Evolutionary conservation across 441 rosid species (phyloP), one percentile per base, ranked within the genome.

Genomic region (Pelargonium australe): DNA sequence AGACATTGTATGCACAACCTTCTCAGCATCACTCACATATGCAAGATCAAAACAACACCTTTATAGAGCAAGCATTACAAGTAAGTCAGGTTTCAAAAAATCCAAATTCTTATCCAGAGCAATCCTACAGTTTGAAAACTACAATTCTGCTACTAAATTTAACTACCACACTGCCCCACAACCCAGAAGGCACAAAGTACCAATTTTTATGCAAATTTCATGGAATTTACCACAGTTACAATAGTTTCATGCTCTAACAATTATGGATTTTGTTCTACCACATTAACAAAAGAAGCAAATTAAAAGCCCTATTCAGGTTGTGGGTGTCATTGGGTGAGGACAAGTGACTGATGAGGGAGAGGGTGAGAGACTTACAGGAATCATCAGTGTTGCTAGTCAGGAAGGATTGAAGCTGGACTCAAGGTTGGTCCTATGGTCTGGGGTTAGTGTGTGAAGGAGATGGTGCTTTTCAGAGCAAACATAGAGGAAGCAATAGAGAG

Each of bases 1-100:
- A 6, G 90, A 84, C 96, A 92, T 92, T 13, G 77, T 83, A 77
- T 88, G 93, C n/a, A 85, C 71, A 40, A 86, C 86, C 61, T 65
- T 77, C 64, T 95, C 88, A 72, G 97, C 96, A 78, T 87, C 90
- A 60, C 61, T 51, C 41, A 89, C 68, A 5, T 93, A 92, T 66
- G 85, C 86, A 69, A 90, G 76, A 63, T 80, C 79, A 12, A 64
- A 47, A 47, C 53, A 47, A 47, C 53, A 47, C 53, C 53, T 34
- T 2, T 37, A 5, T 28, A 28, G 41, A 37, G 41, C 41, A 37
- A 37, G 41, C 41, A 37, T 37, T 37, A 37, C 41, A 37, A 31
- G 37, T 2, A 45, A 45, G 51, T 45, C 51, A 10, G 14, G 53
- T 47, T 47, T 47, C 53, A 12, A 12, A n/a, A 47, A 47, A 47